A percentile compares a stretch with the other conserved stretches of the same genome.
Conservation (phyloP, 2,329 filamentous ascomycete species). For the Hypoxylon sp. region DNA sequence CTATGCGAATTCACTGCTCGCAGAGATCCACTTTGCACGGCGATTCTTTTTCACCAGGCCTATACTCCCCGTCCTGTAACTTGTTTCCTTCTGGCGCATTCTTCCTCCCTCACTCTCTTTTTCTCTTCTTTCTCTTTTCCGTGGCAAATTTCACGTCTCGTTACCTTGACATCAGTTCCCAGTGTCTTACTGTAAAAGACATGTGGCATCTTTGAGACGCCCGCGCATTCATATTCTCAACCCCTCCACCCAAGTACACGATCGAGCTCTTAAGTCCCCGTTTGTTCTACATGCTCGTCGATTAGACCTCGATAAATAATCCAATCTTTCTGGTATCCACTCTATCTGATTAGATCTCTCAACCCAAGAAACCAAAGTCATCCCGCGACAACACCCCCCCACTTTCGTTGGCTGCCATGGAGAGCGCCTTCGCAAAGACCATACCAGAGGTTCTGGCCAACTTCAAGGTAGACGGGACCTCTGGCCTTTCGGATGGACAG, state of each 20-base stretch:
- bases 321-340: not conserved
- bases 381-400: slow-evolving; percentile 34
- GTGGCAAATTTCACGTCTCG: slow-evolving; percentile 29
- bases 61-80: no score
- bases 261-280: slow-evolving; percentile 23
- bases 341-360: not conserved
- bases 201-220: slow-evolving; percentile 46
- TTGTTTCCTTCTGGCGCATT: slow-evolving; percentile 18
- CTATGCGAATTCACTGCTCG: slow-evolving; percentile 10
- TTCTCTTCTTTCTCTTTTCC: slow-evolving; percentile 10
- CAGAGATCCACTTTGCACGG: slow-evolving; percentile 25
- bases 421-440: slow-evolving; percentile 67
- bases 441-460: slow-evolving; percentile 65
- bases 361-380: slow-evolving; percentile 5
- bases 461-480: slow-evolving; percentile 63
- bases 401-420: slow-evolving; percentile 55
- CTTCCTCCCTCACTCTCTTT: slow-evolving; percentile 4
- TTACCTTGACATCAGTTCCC: slow-evolving; percentile 10
- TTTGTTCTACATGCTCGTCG: slow-evolving; percentile 26
- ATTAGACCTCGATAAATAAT: slow-evolving; percentile 21
- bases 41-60: slow-evolving; percentile 30
- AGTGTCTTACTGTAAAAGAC: slow-evolving; percentile 39
- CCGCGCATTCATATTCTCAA: slow-evolving; percentile 24
- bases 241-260: slow-evolving; percentile 16
- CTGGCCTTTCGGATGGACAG: slow-evolving; percentile 67